Evolutionary conservation across 768 basidiomycete species (phyloP).

Genomic region (Termitomyces sp.): DNA sequence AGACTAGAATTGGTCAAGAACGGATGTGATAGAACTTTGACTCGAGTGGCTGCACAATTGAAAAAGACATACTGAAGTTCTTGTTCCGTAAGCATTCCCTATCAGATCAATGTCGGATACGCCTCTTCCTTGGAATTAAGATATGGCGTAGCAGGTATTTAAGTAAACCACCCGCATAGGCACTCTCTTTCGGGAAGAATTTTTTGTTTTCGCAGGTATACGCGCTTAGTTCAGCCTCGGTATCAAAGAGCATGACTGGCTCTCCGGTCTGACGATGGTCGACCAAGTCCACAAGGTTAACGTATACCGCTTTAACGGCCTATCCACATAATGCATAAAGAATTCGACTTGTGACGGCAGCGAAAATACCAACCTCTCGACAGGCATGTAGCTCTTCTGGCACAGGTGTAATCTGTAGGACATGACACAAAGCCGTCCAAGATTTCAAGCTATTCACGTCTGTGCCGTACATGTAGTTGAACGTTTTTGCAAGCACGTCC

Average conservation of each 20-base stretch:
- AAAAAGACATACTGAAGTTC: neutral
- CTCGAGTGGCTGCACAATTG: too few relatives aligned
- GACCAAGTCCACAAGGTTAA: slow-evolving; percentile 35
- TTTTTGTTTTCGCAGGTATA: slow-evolving; percentile 23
- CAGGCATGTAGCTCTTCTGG: slow-evolving; percentile 22
- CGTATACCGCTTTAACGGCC: slow-evolving; percentile 24
- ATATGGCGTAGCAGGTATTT: slow-evolving; percentile 26
- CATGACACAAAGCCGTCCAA: too few relatives aligned
- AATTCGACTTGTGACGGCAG: neutral
- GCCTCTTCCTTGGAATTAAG: slow-evolving; percentile 6
- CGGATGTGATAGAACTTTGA: neutral
- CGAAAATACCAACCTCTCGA: slow-evolving; percentile 13
- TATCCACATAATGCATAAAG: too few relatives aligned
- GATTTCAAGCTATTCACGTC: slow-evolving; percentile 21
- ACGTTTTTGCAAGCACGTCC: slow-evolving; percentile 25
- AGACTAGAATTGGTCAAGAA: neutral
- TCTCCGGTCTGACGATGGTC: slow-evolving; percentile 13
- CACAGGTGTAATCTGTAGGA: slow-evolving; percentile 20
- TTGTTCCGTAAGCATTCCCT: neutral
- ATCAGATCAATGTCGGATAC: neutral
- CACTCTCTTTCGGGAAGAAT: slow-evolving; percentile 25
- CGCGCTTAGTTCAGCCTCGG: slow-evolving; percentile 21
- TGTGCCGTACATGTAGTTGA: slow-evolving; percentile 28
- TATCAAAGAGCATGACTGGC: slow-evolving; percentile 14
- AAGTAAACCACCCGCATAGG: slow-evolving; percentile 25